A percentile compares a stretch with the other conserved stretches of the same genome.
Conservation (phyloP, 2,329 filamentous ascomycete genomes). For the Blumeria graminis region DNA sequence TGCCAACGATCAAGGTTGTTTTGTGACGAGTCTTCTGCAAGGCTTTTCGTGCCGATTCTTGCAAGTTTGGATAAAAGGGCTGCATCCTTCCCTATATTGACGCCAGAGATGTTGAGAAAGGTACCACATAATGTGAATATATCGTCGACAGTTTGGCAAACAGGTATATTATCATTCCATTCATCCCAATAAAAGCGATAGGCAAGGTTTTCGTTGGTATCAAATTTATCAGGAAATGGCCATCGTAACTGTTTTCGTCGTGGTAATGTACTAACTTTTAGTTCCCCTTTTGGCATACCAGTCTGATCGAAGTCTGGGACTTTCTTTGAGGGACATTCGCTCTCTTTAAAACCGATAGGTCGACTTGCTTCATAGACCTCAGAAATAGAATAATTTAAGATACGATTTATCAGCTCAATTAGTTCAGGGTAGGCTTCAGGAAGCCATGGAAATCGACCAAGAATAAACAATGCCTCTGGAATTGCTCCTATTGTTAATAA, state of each 20-base stretch:
- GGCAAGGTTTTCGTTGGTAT: slow-evolving; percentile 47
- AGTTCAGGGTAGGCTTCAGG: slow-evolving; percentile 66
- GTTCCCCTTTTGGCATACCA: slow-evolving; percentile 41
- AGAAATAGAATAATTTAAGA: slow-evolving; percentile 58
- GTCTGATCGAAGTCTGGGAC: slow-evolving; percentile 36
- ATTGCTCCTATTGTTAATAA: slow-evolving; percentile 77
- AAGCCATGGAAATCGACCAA: slow-evolving; percentile 83
- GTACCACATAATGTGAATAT: slow-evolving; percentile 70
- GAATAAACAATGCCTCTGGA: slow-evolving; percentile 76
- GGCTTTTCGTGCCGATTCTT: slow-evolving; percentile 59
- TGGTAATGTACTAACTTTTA: slow-evolving; percentile 33
- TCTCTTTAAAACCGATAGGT: slow-evolving; percentile 17
- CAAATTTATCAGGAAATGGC: slow-evolving; percentile 58
- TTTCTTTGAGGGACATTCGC: slow-evolving; percentile 21
- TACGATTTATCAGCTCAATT: slow-evolving; percentile 58
- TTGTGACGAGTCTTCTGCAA: slow-evolving; percentile 43
- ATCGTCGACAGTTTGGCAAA: slow-evolving; percentile 79
- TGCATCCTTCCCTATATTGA: slow-evolving; percentile 71
- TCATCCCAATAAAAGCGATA: slow-evolving; percentile 97
- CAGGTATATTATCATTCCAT: slow-evolving; percentile 78
- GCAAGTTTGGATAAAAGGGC: slow-evolving; percentile 57
- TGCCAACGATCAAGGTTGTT: slow-evolving; percentile 59
- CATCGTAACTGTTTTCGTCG: slow-evolving; percentile 52
- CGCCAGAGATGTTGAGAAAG: slow-evolving; percentile 62
- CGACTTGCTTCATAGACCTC: slow-evolving; percentile 35